Percentiles rank a stretch among this genome's conserved stretches.
phyloP scores from a whole-genome alignment of 257 asterid species.

The Solanum tacnaense region DNA sequence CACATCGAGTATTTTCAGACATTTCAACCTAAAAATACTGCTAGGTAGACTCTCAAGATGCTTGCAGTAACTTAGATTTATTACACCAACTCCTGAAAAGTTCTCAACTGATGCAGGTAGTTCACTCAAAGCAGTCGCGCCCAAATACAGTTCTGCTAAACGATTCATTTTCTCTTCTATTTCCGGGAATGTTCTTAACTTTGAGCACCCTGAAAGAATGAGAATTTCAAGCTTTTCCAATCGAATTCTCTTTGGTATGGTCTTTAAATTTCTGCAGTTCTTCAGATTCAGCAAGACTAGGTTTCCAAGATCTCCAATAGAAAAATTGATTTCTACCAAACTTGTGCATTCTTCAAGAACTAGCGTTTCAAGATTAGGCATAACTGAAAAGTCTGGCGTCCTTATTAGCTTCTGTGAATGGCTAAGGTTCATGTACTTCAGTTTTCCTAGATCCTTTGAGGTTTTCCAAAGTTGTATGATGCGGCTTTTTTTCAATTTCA shows the following conservation, averaged over 20 bases:
- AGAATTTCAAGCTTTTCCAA: neutral
- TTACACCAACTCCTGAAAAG: neutral
- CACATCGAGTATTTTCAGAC: no score
- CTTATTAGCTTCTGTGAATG: slow-evolving; percentile 2
- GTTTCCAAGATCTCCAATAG: neutral
- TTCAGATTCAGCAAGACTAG: neutral
- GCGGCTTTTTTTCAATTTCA: neutral
- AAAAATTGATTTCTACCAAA: neutral
- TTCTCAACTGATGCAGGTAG: neutral
- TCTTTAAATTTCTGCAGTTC: neutral
- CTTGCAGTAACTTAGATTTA: neutral
- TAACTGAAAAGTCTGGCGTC: slow-evolving; percentile 3
- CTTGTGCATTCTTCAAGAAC: slow-evolving; percentile 4
- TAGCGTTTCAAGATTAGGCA: slow-evolving; percentile 9
- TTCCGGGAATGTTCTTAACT: neutral
- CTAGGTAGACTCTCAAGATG: neutral
- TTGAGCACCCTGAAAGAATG: neutral
- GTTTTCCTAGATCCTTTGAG: neutral
- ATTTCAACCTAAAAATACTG: neutral
- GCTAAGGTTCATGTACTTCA: slow-evolving; percentile 12
- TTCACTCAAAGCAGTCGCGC: neutral
- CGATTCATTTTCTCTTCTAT: neutral
- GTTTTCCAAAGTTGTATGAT: slow-evolving; percentile 6
- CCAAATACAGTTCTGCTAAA: neutral
- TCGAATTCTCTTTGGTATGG: neutral